phyloP scores from a whole-genome alignment of 345 rosid species.

The Firmiana major region DNA sequence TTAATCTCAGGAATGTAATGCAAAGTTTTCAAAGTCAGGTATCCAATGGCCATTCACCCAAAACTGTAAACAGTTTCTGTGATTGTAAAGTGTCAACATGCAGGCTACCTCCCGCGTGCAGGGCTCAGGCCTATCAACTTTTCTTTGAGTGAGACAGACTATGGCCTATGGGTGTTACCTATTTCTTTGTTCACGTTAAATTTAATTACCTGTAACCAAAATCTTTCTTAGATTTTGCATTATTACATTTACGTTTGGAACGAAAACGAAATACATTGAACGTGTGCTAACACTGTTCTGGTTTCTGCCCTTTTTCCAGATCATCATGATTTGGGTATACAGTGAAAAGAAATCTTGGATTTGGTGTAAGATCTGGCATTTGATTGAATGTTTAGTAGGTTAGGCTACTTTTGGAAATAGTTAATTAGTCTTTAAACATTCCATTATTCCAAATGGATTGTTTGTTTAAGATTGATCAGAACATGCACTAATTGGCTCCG shows the following conservation, averaged over 20 bases:
- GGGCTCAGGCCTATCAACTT: background rate
- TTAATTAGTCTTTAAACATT: background rate
- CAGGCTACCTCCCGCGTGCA: background rate
- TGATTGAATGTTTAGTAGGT: background rate
- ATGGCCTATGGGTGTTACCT: background rate
- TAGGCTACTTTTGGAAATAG: background rate
- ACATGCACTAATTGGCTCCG: background rate
- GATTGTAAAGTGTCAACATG: background rate
- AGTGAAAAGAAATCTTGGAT: background rate
- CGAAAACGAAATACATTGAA: background rate
- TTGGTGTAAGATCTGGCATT: background rate
- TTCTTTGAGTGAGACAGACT: background rate
- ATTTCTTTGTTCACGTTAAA: background rate
- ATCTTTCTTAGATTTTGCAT: background rate
- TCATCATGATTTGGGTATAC: background rate
- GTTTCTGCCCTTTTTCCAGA: background rate
- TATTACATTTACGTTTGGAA: background rate
- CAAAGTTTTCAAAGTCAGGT: constrained; percentile 11
- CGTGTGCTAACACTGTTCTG: background rate
- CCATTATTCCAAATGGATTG: background rate
- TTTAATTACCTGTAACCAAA: background rate
- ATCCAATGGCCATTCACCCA: constrained; percentile 12
- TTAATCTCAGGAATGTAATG: background rate
- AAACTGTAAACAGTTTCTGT: background rate
- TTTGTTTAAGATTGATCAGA: background rate